A percentile compares a stretch with the other conserved stretches of the same genome.
phyloP scores from a whole-genome alignment of 2,329 filamentous ascomycete species.

The Rhynchosporium graminicola region DNA sequence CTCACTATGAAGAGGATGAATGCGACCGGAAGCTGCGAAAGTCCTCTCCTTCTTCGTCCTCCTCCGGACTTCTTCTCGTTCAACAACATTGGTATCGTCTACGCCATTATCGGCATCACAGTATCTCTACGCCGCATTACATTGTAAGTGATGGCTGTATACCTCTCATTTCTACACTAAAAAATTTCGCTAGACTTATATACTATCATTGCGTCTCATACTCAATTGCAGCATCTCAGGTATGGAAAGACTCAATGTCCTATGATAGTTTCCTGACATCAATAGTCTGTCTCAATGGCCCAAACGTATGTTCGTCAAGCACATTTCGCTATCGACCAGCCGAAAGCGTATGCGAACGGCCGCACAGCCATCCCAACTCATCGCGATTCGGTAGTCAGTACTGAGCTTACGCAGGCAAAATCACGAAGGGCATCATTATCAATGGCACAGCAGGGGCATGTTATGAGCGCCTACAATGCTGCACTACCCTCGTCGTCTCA shows the following conservation, averaged over 20 bases:
- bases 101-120: slow-evolving; percentile 23
- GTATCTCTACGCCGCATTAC: slow-evolving; percentile 24
- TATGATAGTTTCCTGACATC: neutral
- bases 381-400: slow-evolving; percentile 18
- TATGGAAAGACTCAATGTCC: too few species aligned
- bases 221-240: neutral
- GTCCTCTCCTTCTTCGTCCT: neutral
- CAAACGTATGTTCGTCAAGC: neutral
- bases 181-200: neutral
- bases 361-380: slow-evolving; percentile 18
- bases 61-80: slow-evolving; percentile 2
- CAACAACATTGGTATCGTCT: slow-evolving; percentile 14
- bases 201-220: neutral
- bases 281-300: neutral
- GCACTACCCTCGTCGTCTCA: neutral
- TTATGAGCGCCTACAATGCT: slow-evolving; percentile 6
- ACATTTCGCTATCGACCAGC: neutral
- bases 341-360: neutral
- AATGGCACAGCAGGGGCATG: slow-evolving; percentile 3
- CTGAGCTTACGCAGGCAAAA: neutral
- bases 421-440: neutral
- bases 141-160: slow-evolving; percentile 20
- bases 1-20: neutral
- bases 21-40: neutral
- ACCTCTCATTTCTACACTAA: neutral